A percentile compares a stretch with the other conserved stretches of the same genome.
These are phyloP conservation scores for Botrytis galanthina DNA, from an alignment of 2,329 filamentous ascomycete species.

Conservation along the genomic window DNA sequence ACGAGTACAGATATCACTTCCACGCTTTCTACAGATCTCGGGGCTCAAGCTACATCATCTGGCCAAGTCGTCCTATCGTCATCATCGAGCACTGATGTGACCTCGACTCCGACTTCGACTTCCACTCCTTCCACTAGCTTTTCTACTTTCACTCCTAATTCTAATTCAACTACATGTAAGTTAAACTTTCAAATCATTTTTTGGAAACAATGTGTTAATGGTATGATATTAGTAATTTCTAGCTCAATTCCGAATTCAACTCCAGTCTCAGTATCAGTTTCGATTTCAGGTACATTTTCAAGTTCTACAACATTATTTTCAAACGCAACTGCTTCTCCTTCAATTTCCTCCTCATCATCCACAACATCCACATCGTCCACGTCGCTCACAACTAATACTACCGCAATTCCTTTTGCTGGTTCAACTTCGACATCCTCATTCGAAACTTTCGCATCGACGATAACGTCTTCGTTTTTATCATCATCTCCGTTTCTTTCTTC, in stretches of 20 bases:
- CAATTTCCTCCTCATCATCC: conserved; percentile 24
- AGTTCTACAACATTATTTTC: conserved; percentile 20
- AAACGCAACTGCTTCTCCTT: conserved; percentile 19
- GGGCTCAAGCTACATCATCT: conserved; percentile 20
- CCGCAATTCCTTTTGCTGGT: not conserved
- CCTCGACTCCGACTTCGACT: conserved; percentile 25
- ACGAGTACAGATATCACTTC: conserved; percentile 3
- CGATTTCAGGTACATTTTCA: conserved; percentile 26
- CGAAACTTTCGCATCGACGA: conserved; percentile 18
- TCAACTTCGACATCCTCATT: conserved; percentile 22
- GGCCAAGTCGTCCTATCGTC: conserved; percentile 27
- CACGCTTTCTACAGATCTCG: conserved; percentile 6
- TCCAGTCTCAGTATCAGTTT: not conserved
- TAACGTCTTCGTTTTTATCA: conserved; percentile 20
- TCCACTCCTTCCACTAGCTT: conserved; percentile 35
- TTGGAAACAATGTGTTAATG: conserved; percentile 19
- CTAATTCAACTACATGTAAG: conserved; percentile 38
- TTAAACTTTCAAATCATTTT: not conserved
- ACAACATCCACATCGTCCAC: conserved; percentile 16
- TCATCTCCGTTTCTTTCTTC: conserved; percentile 14
- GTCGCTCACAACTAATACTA: conserved; percentile 22
- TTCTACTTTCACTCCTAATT: conserved; percentile 31
- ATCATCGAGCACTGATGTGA: conserved; percentile 27
- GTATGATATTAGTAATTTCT: conserved; percentile 35
- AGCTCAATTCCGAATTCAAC: conserved; percentile 28